These are phyloP conservation scores for Fusarium liriodendri DNA, from an alignment of 2,329 filamentous ascomycete genomes.

Conservation along the genomic window DNA sequence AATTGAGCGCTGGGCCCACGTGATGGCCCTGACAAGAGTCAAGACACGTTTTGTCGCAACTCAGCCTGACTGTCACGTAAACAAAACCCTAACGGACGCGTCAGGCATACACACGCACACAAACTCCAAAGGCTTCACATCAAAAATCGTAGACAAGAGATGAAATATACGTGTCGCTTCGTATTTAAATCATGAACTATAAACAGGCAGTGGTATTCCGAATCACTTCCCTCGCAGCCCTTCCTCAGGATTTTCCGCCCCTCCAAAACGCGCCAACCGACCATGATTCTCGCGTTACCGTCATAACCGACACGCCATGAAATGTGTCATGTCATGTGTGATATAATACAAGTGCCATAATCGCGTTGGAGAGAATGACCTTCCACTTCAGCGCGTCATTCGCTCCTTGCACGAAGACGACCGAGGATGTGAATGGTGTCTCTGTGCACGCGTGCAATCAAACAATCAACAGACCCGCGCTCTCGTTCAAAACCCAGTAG, in stretches of 20 bases:
- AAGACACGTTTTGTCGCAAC: slow-evolving; percentile 35
- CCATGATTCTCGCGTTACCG: slow-evolving; percentile 27
- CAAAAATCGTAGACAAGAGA: not conserved
- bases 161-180: slow-evolving; percentile 4
- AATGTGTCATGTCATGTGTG: slow-evolving; percentile 33
- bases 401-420: slow-evolving; percentile 34
- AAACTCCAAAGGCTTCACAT: not conserved
- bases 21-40: slow-evolving; percentile 34
- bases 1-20: slow-evolving; percentile 33
- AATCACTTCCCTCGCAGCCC: slow-evolving; percentile 23
- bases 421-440: slow-evolving; percentile 29
- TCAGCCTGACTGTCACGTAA: slow-evolving; percentile 25
- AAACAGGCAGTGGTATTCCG: slow-evolving; percentile 41
- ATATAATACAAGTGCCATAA: slow-evolving; percentile 42
- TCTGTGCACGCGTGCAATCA: slow-evolving; percentile 37
- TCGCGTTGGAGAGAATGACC: slow-evolving; percentile 33
- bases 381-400: slow-evolving; percentile 28
- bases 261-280: slow-evolving; percentile 27
- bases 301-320: slow-evolving; percentile 30
- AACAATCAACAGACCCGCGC: slow-evolving; percentile 39
- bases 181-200: slow-evolving; percentile 21
- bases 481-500: slow-evolving; percentile 41
- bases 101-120: slow-evolving; percentile 16
- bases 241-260: slow-evolving; percentile 27
- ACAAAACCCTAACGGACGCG: slow-evolving; percentile 42